phyloP scores from a whole-genome alignment of 345 rosid genomes.

The Eucalyptus urophylla region DNA sequence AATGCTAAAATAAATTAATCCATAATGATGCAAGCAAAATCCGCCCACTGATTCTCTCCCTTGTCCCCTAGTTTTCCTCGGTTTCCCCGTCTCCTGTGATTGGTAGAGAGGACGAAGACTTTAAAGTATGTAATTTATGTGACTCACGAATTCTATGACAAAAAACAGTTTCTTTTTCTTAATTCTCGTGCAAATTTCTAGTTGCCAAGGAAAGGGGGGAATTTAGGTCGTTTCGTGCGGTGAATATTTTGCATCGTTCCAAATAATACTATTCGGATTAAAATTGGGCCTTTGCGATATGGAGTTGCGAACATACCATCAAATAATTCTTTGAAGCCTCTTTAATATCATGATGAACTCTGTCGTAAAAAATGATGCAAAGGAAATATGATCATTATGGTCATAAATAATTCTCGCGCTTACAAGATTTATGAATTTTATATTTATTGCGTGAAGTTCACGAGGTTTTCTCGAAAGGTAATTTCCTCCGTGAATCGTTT shows the following conservation, averaged over 20 bases:
- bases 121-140: background rate
- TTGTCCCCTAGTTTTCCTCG: background rate
- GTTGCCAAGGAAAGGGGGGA: background rate
- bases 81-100: background rate
- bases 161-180: background rate
- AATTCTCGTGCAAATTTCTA: background rate
- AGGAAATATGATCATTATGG: accelerated
- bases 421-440: background rate
- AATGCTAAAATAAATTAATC: too few relatives aligned
- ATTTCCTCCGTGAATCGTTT: background rate
- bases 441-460: background rate
- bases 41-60: background rate
- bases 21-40: background rate
- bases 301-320: background rate
- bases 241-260: background rate
- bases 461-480: background rate
- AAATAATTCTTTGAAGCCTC: background rate
- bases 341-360: background rate
- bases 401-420: background rate
- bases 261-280: background rate
- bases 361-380: background rate
- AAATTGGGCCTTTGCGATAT: background rate
- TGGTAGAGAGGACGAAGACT: background rate
- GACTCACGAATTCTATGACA: background rate
- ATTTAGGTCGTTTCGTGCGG: background rate